Conservation (phyloP, 805 yeast species). For the Saturnispora zaruensis region DNA sequence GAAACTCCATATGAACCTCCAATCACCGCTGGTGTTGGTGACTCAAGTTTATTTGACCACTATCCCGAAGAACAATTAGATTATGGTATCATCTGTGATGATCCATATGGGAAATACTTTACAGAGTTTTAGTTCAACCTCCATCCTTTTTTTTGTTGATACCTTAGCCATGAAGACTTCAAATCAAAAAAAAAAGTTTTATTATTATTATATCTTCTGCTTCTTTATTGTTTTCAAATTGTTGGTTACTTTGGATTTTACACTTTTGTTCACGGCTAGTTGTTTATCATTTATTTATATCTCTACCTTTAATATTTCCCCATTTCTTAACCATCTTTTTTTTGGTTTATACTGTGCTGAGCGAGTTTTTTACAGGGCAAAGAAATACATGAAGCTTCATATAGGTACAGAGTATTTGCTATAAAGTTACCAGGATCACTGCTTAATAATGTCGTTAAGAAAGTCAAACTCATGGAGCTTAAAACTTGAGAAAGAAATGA, state of each 20-base stretch:
- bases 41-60: slow-evolving; percentile 54
- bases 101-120: slow-evolving; percentile 28
- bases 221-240: background rate
- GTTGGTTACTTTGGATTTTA: background rate
- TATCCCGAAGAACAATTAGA: slow-evolving; percentile 77
- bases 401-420: background rate
- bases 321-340: background rate
- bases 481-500: background rate
- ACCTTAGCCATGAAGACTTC: background rate
- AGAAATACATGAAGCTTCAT: background rate
- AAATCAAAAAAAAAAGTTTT: background rate
- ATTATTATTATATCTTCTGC: background rate
- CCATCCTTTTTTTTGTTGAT: background rate
- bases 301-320: background rate
- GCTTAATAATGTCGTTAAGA: background rate
- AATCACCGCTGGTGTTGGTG: slow-evolving; percentile 57
- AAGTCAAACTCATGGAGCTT: background rate
- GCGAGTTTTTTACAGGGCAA: background rate
- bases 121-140: slow-evolving; percentile 20
- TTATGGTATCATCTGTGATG: slow-evolving; percentile 64
- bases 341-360: background rate
- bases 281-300: background rate
- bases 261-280: background rate
- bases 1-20: slow-evolving; percentile 62
- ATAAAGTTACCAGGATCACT: background rate